phyloP scores from a whole-genome alignment of 2,329 filamentous ascomycete genomes.

The Calonectria hawksworthii region DNA sequence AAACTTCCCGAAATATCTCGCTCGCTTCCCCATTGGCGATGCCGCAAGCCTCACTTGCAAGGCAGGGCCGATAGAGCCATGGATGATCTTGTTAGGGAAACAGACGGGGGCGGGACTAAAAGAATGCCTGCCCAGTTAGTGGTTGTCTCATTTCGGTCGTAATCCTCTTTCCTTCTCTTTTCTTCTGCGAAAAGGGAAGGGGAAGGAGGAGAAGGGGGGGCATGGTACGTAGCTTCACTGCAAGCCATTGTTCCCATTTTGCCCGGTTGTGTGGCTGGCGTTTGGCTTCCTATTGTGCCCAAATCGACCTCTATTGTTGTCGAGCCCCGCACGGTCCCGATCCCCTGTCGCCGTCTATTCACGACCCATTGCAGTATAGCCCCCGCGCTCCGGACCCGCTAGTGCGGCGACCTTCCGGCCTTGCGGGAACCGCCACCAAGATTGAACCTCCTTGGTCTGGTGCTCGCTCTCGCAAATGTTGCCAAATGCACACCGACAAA shows the following conservation, averaged over 20 bases:
- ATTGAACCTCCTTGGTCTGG: not conserved
- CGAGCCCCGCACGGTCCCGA: constrained; percentile 32
- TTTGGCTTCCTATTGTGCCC: constrained; percentile 50
- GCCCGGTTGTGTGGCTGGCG: constrained; percentile 20
- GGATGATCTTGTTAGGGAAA: not conserved
- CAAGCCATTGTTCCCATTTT: constrained; percentile 7
- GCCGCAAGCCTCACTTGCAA: not conserved
- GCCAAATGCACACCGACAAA: not conserved
- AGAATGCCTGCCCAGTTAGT: not conserved
- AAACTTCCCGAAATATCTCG: not conserved
- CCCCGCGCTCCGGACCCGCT: constrained; percentile 42
- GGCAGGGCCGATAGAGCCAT: not conserved
- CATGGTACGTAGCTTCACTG: not conserved
- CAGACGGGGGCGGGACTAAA: not conserved
- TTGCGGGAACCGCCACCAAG: not conserved
- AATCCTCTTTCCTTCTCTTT: not conserved
- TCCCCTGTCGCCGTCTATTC: constrained; percentile 44
- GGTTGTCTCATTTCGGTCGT: not conserved
- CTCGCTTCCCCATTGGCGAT: not conserved
- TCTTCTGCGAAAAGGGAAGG: not conserved
- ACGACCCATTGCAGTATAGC: constrained; percentile 44
- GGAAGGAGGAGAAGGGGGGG: not conserved
- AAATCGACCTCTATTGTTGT: constrained; percentile 50
- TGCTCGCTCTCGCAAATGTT: not conserved
- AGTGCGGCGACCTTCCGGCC: not conserved